Percentiles rank a stretch among this genome's conserved stretches.
Conservation (phyloP, 106 monocot genomes). For the Apostasia ramifera region DNA sequence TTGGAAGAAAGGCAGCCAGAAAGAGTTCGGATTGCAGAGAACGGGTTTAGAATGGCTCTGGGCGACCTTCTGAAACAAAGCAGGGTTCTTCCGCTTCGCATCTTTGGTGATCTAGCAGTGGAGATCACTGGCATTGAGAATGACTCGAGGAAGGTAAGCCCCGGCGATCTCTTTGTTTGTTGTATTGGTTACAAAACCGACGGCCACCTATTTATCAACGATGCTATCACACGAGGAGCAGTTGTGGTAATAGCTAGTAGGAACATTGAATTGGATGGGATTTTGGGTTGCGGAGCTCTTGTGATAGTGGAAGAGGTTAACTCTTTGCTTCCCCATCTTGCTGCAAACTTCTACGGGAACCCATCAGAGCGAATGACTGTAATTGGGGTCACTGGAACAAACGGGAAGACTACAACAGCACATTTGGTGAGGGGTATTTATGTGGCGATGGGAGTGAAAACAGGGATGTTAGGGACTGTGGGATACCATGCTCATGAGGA, state of each 20-base stretch:
- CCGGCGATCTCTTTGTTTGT: slow-evolving; percentile 27
- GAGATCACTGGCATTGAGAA: slow-evolving; percentile 20
- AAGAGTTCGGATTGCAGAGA: background rate
- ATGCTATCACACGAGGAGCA: slow-evolving; percentile 19
- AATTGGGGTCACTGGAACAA: slow-evolving; percentile 24
- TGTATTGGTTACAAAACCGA: slow-evolving; percentile 18
- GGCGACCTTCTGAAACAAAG: slow-evolving; percentile 15
- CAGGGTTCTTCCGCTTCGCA: background rate
- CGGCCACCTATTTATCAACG: slow-evolving; percentile 14
- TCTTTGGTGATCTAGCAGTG: slow-evolving; percentile 9
- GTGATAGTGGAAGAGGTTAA: slow-evolving; percentile 11
- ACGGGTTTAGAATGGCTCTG: slow-evolving; percentile 3
- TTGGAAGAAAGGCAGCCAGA: slow-evolving; percentile 3
- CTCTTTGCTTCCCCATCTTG: slow-evolving; percentile 12
- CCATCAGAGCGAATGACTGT: slow-evolving; percentile 24
- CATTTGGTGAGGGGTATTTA: slow-evolving; percentile 19
- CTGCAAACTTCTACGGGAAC: slow-evolving; percentile 20
- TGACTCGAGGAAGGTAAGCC: slow-evolving; percentile 20
- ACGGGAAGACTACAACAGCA: slow-evolving; percentile 24
- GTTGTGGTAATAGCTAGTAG: slow-evolving; percentile 16
- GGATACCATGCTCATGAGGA: slow-evolving; percentile 15
- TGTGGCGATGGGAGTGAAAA: slow-evolving; percentile 18
- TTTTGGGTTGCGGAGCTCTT: slow-evolving; percentile 8
- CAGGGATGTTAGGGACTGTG: slow-evolving; percentile 23
- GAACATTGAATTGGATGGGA: slow-evolving; percentile 6